phyloP scores from a whole-genome alignment of 106 monocot genomes.

The Amphibolis antarctica region DNA sequence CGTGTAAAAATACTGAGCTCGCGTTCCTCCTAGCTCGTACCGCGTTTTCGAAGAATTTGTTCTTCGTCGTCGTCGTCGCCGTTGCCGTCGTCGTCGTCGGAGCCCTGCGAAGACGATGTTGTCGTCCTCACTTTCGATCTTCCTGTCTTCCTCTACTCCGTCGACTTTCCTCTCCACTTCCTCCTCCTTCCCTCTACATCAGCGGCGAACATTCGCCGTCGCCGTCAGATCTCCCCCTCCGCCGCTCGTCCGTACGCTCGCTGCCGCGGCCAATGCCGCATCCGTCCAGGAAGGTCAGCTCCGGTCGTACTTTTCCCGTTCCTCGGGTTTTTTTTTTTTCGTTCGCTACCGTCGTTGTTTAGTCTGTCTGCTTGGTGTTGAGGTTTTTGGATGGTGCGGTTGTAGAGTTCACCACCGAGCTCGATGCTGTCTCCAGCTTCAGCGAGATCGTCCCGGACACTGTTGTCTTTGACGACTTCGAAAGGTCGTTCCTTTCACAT shows the following conservation, averaged over 20 bases:
- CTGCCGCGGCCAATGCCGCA: constrained; percentile 18
- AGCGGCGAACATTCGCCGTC: not conserved
- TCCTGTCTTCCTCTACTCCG: not conserved
- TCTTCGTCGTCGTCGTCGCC: too few species aligned
- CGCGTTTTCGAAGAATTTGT: too few species aligned
- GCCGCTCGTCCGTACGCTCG: constrained; percentile 10
- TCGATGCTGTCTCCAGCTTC: constrained; percentile 78
- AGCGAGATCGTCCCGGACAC: constrained; percentile 98
- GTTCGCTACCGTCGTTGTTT: not conserved
- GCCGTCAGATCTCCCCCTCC: not conserved
- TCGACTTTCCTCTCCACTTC: not conserved
- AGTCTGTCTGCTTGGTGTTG: not conserved
- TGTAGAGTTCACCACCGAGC: constrained; percentile 47
- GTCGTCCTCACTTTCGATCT: not conserved
- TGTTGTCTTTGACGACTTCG: constrained; percentile 92
- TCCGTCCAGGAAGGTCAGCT: constrained; percentile 22
- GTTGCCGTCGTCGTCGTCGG: too few species aligned
- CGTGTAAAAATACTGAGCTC: too few species aligned
- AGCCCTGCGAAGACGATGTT: not conserved
- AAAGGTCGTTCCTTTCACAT: constrained; percentile 35
- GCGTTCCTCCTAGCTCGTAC: too few species aligned
- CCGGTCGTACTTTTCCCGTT: not conserved
- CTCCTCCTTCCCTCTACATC: constrained; percentile 3
- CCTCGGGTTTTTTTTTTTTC: not conserved
- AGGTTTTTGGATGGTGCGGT: not conserved